Evolutionary conservation across 2,329 filamentous ascomycete species (phyloP), one percentile per base, ranked within the genome.

Genomic region (Trichoderma citrinoviride): DNA sequence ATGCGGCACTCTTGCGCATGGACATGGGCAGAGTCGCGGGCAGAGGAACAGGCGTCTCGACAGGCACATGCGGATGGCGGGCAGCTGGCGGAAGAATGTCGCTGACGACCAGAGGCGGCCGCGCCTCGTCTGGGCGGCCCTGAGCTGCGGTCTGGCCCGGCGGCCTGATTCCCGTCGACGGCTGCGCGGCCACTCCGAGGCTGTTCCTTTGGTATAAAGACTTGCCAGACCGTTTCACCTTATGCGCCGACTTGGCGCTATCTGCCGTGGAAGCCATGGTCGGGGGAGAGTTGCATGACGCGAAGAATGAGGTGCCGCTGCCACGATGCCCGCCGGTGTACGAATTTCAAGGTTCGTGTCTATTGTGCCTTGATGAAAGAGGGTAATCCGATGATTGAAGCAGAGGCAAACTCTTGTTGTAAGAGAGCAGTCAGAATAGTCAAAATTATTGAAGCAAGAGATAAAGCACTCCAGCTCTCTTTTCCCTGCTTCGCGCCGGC

Each of bases 51-150:
- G 57, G 57, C 1, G 57, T 52, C 46, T 61, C 46, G 23, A 61
- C 25, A 1, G 14, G 14, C 7, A 37, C 23, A 17, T 8, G 41
- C 29, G 37, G 37, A 40, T 19, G 21, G 44, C 54, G 33, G 7
- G 10, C n/a, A 33, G 15, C 21, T 19, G 44, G 58, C 17, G 65
- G 40, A 0, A 67, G 3, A 7, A 70, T 66, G n/a, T 75, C 70
- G 63, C 71, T 76, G 7, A 70, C 68, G 19, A 74, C 68, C 3
- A 67, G 67, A 1, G 66, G 23, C 23, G 44, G 46, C 33, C 54
- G 14, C 52, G 61, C 58, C 10, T 57, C 12, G 17, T 53, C 43
- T 4, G 27, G 7, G 7, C 37, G 17, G 44, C 44, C 17, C 27
- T 14, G 43, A 5, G 49, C 12, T 33, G 46, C 40, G 5, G 37